Base-by-base conservation (phyloP, 1,139 yeast species). In the Diutina siamensis region DNA sequence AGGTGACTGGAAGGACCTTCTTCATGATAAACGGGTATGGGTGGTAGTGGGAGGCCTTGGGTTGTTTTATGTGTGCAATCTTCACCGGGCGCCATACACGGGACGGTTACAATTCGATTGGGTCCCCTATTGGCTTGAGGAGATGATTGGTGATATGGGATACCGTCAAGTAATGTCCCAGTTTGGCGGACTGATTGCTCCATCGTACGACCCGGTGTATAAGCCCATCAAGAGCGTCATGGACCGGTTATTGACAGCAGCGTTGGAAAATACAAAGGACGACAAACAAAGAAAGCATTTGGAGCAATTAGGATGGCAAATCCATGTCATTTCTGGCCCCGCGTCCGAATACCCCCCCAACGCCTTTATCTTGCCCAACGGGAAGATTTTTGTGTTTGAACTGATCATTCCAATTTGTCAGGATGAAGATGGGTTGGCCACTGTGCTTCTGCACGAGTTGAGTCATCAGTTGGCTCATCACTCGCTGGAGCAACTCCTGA, bases 401-500 rank as follows among this genome's bases (percentile, higher is more conserved):
- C 78, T 86, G 18, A 86, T 94, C 46, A 61, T 92, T 46, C 84
- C 87, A 1, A 77, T 92, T 33, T 83, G 95, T 58, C 65, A 68
- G 35, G 80, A 86, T 57, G 94, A 87, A 47, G 94, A 87, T 57
- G 97, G 97, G 1, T 64, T 94, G 40, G 98, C 98, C 13, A 88
- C 97, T 0, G 96, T 94, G 1, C 66, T 92, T 40, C 72, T 95
- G 0, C 99, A 92, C 59, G 99, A 94, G 56, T 75, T 89, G 46
- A 88, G 96, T 0, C 97, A 92, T 63, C 95, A 88, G 58, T 69
- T 92, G 54, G 96, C 97, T 3, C 81, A 94, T 50, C 98, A 92
- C 59, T 77, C 94, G 1, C 82, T 85, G 48, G 99, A 94, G 57
- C 80, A 82, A 54, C 58, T 89, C 42, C 76, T 86, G 15, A 70